Evolutionary conservation across 2,329 filamentous ascomycete genomes (phyloP).

Genomic region (Metarhizium guizhouense): DNA sequence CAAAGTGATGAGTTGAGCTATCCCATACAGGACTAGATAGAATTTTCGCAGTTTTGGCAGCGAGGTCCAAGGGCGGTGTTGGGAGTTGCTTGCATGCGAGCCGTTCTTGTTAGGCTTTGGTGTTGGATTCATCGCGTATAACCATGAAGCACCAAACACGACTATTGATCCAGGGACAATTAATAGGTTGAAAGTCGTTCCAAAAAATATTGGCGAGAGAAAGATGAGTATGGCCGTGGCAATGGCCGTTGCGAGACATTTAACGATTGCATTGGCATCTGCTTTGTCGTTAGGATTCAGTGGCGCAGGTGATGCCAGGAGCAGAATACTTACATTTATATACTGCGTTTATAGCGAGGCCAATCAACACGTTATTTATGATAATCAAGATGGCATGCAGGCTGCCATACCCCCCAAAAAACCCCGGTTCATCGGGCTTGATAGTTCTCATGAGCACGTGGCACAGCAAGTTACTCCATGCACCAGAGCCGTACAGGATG

Average conservation of each 20-base stretch:
- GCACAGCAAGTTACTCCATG: constrained; percentile 18
- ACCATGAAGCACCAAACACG: no score
- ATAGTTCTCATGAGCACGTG: constrained; percentile 15
- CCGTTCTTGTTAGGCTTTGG: constrained; percentile 23
- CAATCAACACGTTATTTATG: no score
- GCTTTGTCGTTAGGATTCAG: constrained; percentile 15
- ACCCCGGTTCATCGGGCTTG: constrained; percentile 5
- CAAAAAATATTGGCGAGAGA: constrained; percentile 20
- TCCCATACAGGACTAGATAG: no score
- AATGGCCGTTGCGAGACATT: constrained; percentile 23
- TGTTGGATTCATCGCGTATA: constrained; percentile 8
- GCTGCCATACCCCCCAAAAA: no score
- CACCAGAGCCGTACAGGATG: constrained; percentile 21
- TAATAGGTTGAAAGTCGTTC: constrained; percentile 17
- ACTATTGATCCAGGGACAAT: constrained; percentile 14
- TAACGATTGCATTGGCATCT: constrained; percentile 25
- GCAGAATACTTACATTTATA: no score
- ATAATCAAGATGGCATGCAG: no score
- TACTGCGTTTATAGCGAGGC: no score
- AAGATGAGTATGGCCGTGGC: constrained; percentile 23
- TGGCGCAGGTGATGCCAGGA: no score
- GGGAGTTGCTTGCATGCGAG: constrained; percentile 6
- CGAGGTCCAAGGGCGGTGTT: not conserved
- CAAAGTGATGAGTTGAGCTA: no score
- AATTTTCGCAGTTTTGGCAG: not conserved